These are phyloP conservation scores for Fraxinus sp. DNA, from an alignment of 305 asterid genomes.

Conservation along the genomic window DNA sequence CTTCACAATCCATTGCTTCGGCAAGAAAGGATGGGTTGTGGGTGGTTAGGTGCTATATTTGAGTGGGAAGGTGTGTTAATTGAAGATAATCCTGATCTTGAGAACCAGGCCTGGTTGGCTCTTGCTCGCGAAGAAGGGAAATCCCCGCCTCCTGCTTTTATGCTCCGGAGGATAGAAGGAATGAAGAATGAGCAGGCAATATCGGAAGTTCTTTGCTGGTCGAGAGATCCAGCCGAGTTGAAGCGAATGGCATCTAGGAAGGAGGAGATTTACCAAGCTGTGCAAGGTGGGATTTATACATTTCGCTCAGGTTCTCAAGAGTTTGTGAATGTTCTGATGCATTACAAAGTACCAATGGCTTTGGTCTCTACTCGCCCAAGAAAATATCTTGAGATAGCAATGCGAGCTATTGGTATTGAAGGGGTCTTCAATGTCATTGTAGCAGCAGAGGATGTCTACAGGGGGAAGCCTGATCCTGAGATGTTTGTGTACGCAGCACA, in stretches of 20 bases:
- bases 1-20: conserved; percentile 85
- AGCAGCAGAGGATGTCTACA: conserved; percentile 75
- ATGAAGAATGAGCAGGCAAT: conserved; percentile 97
- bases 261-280: conserved; percentile 77
- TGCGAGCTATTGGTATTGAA: conserved; percentile 61
- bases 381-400: conserved; percentile 63
- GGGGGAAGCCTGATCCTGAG: conserved; percentile 96
- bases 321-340: conserved; percentile 55
- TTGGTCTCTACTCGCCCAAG: conserved; percentile 87
- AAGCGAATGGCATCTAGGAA: conserved; percentile 64
- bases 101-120: conserved; percentile 83
- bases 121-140: conserved; percentile 84
- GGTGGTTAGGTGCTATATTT: conserved; percentile 89
- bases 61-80: conserved; percentile 94
- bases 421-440: conserved; percentile 66
- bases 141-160: conserved; percentile 70
- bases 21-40: conserved; percentile 91
- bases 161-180: conserved; percentile 77
- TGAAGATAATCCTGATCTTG: conserved; percentile 83
- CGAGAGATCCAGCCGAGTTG: conserved; percentile 65
- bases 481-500: conserved; percentile 88
- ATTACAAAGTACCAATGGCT: conserved; percentile 82
- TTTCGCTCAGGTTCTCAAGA: conserved; percentile 76
- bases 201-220: conserved; percentile 93
- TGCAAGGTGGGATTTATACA: conserved; percentile 74